These are phyloP conservation scores for Hypoxylon sp. DNA, from an alignment of 2,329 filamentous ascomycete genomes.

Conservation along the genomic window DNA sequence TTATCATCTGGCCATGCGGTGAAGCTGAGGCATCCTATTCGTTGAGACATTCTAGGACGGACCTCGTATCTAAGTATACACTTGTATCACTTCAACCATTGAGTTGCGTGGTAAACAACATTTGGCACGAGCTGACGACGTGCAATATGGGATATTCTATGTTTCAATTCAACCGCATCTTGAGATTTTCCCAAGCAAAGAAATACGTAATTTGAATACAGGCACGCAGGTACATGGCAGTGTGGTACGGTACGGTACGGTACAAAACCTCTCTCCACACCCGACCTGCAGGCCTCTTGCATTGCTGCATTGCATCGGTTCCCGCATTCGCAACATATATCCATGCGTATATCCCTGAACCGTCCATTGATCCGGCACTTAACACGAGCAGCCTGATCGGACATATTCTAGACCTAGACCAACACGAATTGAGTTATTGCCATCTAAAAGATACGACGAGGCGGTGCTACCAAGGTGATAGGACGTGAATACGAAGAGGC, in stretches of 20 bases:
- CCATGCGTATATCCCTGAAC: conserved; percentile 12
- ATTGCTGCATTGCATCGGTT: conserved; percentile 5
- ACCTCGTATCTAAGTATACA: conserved; percentile 17
- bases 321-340: not conserved
- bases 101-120: not conserved
- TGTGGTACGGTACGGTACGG: too few relatives aligned
- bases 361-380: conserved; percentile 1
- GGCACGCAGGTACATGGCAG: too few relatives aligned
- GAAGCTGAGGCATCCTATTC: conserved; percentile 26
- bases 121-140: conserved; percentile 20
- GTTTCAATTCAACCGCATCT: not conserved
- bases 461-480: conserved; percentile 14
- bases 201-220: conserved; percentile 23
- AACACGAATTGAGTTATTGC: conserved; percentile 12
- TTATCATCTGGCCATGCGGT: conserved; percentile 27
- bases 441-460: conserved; percentile 10
- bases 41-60: conserved; percentile 1
- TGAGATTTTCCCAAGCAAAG: conserved; percentile 9
- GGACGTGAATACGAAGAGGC: conserved; percentile 9
- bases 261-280: conserved; percentile 14
- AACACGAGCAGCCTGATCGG: conserved; percentile 8
- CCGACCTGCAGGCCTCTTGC: conserved; percentile 16
- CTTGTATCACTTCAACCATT: too few relatives aligned
- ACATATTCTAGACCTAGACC: not conserved
- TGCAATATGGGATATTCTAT: conserved; percentile 26